Evolutionary conservation across 1,284 basidiomycete genomes (phyloP).

Genomic region (Trichosporon inkin): DNA sequence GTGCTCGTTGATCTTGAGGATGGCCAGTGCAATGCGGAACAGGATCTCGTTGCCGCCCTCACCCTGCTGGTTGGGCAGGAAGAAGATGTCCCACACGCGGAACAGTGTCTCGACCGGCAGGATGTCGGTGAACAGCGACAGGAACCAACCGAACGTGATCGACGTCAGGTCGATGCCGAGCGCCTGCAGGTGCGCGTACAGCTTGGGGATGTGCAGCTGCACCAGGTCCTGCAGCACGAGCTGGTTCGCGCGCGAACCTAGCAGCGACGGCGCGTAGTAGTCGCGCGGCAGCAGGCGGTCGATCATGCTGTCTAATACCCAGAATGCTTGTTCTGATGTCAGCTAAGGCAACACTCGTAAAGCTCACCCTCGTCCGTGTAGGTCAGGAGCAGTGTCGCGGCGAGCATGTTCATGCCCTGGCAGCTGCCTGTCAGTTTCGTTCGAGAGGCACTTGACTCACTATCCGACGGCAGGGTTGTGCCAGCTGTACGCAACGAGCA

Average conservation of each 20-base stretch:
- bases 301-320: slow-evolving; percentile 85
- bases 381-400: slow-evolving; percentile 82
- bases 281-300: slow-evolving; percentile 76
- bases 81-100: slow-evolving; percentile 90
- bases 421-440: slow-evolving; percentile 49
- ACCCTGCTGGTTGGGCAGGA: slow-evolving; percentile 60
- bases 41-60: slow-evolving; percentile 71
- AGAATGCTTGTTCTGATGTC: slow-evolving; percentile 85
- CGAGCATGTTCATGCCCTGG: slow-evolving; percentile 86
- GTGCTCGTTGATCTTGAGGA: slow-evolving; percentile 74
- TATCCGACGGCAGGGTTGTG: slow-evolving; percentile 81
- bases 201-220: slow-evolving; percentile 67
- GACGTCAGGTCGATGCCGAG: slow-evolving; percentile 87
- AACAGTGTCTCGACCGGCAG: slow-evolving; percentile 91
- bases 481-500: slow-evolving; percentile 85
- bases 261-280: slow-evolving; percentile 75
- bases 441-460: slow-evolving; percentile 14
- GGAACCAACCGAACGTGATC: slow-evolving; percentile 97
- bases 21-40: slow-evolving; percentile 83
- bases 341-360: background rate
- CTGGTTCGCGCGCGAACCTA: slow-evolving; percentile 90
- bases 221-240: slow-evolving; percentile 85
- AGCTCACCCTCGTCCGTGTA: slow-evolving; percentile 60
- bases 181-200: slow-evolving; percentile 68
- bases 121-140: slow-evolving; percentile 93